Percentiles rank a stretch among this genome's conserved stretches.
These are phyloP conservation scores for Cladosporium sp. DNA, from an alignment of 2,329 filamentous ascomycete species.

Conservation along the genomic window DNA sequence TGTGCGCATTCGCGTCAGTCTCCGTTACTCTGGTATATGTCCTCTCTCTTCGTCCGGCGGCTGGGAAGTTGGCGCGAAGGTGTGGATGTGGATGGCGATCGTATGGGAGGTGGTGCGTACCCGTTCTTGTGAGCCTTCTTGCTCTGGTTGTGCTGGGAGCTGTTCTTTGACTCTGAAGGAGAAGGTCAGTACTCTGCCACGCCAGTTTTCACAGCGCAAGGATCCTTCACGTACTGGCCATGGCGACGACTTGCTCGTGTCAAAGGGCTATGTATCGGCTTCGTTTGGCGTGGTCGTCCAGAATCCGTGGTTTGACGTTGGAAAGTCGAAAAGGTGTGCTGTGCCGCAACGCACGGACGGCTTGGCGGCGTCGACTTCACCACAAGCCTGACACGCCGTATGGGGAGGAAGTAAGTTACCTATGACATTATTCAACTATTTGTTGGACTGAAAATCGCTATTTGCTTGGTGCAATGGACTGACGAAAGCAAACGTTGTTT, in stretches of 20 bases:
- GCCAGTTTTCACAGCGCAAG: background rate
- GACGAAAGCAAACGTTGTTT: too few relatives aligned
- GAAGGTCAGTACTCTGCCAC: constrained; percentile 18
- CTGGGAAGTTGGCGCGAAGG: background rate
- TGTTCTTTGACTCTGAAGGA: constrained; percentile 93
- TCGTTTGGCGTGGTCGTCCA: constrained; percentile 11
- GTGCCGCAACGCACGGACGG: background rate
- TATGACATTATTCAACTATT: too few relatives aligned
- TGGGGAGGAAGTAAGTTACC: too few relatives aligned
- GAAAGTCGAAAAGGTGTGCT: background rate
- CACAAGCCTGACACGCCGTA: background rate
- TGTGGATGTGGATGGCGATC: constrained; percentile 6
- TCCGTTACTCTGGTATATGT: constrained; percentile 2
- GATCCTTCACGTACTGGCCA: constrained; percentile 59
- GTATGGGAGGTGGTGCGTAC: constrained; percentile 52
- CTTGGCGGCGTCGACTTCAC: background rate
- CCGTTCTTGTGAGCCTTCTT: constrained; percentile 99
- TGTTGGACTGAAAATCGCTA: too few relatives aligned
- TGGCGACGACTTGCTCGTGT: constrained; percentile 41
- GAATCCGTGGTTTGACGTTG: constrained; percentile 2
- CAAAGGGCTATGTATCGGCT: constrained; percentile 13
- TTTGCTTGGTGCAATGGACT: too few relatives aligned
- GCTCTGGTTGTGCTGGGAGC: constrained; percentile 97
- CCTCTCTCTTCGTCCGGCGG: background rate
- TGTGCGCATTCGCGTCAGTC: constrained; percentile 15